Percentiles rank a stretch among this genome's conserved stretches.
Evolutionary conservation across 1,284 basidiomycete species (phyloP).

Genomic region (Naganishia sp.): DNA sequence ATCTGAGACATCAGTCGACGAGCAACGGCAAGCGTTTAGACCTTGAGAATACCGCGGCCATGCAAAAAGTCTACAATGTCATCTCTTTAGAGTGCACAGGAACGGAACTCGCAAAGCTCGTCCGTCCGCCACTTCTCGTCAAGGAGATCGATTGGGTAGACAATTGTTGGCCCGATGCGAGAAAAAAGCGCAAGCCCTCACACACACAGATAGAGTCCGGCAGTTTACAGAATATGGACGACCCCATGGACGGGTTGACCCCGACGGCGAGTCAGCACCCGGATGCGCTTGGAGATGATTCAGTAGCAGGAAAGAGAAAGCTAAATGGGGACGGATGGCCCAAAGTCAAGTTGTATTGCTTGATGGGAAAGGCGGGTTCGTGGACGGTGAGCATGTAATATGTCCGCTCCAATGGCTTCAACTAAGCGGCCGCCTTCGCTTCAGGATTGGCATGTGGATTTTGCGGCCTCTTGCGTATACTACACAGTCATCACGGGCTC

Average conservation of each 20-base stretch:
- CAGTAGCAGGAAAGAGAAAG: conserved; percentile 23
- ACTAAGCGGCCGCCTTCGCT: neutral
- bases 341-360: conserved; percentile 92
- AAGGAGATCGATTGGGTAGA: conserved; percentile 96
- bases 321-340: conserved; percentile 61
- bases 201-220: conserved; percentile 1
- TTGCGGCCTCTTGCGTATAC: conserved; percentile 92
- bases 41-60: conserved; percentile 3
- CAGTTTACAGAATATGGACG: conserved; percentile 11
- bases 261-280: conserved; percentile 60
- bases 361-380: conserved; percentile 61
- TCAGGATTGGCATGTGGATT: conserved; percentile 92
- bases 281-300: conserved; percentile 32
- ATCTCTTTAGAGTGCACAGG: conserved; percentile 84
- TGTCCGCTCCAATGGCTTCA: conserved; percentile 17
- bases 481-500: conserved; percentile 82
- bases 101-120: conserved; percentile 69
- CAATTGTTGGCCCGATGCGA: conserved; percentile 72
- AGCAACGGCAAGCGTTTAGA: conserved; percentile 9
- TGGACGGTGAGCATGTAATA: conserved; percentile 72
- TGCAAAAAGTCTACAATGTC: conserved; percentile 82
- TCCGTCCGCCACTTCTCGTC: conserved; percentile 80
- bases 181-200: conserved; percentile 26
- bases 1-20: conserved; percentile 57
- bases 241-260: conserved; percentile 57